These are phyloP conservation scores for Elsinoe batatas DNA, from an alignment of 2,329 filamentous ascomycete species.

Conservation along the genomic window DNA sequence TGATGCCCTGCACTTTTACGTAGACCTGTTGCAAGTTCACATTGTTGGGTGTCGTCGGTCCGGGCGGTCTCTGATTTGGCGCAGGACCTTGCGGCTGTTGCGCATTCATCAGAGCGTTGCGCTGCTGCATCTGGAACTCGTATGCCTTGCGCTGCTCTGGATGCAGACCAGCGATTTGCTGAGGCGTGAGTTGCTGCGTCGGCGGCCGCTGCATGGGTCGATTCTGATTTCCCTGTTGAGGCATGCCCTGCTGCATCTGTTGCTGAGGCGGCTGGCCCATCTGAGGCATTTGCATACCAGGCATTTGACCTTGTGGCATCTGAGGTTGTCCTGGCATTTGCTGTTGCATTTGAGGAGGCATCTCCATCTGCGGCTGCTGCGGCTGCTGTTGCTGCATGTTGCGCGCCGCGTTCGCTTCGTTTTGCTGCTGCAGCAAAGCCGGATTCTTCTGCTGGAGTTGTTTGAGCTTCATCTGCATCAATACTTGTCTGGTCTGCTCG, in stretches of 20 bases:
- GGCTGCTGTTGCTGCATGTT: constrained; percentile 18
- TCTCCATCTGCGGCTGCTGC: constrained; percentile 17
- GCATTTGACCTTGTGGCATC: constrained; percentile 14
- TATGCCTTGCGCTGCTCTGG: constrained; percentile 18
- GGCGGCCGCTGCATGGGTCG: constrained; percentile 10
- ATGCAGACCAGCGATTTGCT: constrained; percentile 22
- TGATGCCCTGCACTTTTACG: neutral
- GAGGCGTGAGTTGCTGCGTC: constrained; percentile 14
- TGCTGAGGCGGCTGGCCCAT: constrained; percentile 16
- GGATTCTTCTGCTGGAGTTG: constrained; percentile 16
- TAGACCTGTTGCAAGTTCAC: neutral
- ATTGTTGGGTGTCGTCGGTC: neutral
- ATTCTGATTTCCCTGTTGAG: constrained; percentile 10
- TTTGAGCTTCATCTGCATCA: constrained; percentile 19
- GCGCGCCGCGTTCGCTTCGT: constrained; percentile 15
- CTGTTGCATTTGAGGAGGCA: constrained; percentile 25
- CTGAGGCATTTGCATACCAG: neutral
- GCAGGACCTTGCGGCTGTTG: constrained; percentile 14
- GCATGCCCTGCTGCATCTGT: constrained; percentile 16
- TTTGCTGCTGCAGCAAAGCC: constrained; percentile 30
- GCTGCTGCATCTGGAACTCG: constrained; percentile 20
- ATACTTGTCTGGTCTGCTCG: constrained; percentile 33
- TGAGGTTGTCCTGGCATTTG: constrained; percentile 24
- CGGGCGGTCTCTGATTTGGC: constrained; percentile 7
- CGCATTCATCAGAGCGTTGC: constrained; percentile 21